These are phyloP conservation scores for Acanthamoeba rhysodes DNA, from an alignment of 208 protist genomes.

Conservation along the genomic window DNA sequence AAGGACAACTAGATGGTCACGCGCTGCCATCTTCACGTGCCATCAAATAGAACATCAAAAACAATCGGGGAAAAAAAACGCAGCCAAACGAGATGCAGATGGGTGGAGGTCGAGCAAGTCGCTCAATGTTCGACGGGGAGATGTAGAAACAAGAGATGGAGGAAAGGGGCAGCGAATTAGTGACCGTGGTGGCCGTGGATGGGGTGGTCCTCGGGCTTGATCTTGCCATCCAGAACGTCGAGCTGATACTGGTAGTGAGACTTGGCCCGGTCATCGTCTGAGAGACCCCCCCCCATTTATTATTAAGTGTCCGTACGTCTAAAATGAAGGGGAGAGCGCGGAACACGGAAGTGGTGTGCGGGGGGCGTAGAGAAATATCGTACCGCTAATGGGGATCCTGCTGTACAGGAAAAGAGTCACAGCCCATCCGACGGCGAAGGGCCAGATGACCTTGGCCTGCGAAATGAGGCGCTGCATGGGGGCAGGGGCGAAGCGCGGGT, in stretches of 20 bases:
- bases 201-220: conserved; percentile 18
- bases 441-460: conserved; percentile 53
- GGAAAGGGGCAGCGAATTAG: background rate
- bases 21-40: background rate
- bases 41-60: background rate
- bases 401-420: conserved; percentile 60
- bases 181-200: background rate
- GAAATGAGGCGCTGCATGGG: background rate
- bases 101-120: no score
- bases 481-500: conserved; percentile 30
- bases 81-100: no score
- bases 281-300: no score
- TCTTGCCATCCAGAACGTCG: background rate
- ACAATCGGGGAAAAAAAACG: no score
- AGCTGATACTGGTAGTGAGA: conserved; percentile 34
- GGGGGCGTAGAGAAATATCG: background rate
- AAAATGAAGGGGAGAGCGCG: no score
- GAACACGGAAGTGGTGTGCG: no score
- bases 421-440: conserved; percentile 46
- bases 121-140: no score
- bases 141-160: background rate
- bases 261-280: background rate
- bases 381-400: conserved; percentile 22
- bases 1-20: background rate
- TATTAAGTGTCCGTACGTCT: no score